Evolutionary conservation across 176 grass and related monocot genomes (phyloP), one percentile per base, ranked within the genome.

Genomic region (Tuctoria greenei): DNA sequence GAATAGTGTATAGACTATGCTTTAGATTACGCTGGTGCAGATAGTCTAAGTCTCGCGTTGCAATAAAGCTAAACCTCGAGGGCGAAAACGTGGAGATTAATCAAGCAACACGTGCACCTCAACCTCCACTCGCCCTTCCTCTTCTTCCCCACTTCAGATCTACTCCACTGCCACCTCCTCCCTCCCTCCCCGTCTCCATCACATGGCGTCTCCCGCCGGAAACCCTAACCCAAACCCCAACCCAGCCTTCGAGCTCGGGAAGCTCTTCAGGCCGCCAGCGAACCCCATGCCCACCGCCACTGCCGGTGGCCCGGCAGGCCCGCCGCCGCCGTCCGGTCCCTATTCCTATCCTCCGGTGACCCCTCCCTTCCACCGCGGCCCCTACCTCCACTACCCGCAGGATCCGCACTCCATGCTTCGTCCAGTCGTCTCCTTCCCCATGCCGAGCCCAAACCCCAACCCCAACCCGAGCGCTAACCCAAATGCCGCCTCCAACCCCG

Each of bases 161-260:
- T 67, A 72, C 76, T 88, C 76, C 86, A 47, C 64, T 63, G 70
- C 70, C 86, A 40, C 31, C 31, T 31, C 31, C 31, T 31, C 31
- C 61, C 75, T 74, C 56, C 78, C 41, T n/a, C 81, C 69, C 69
- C 64, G 66, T 70, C 78, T 69, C 66, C 31, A n/a, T n/a, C n/a
- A n/a, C 76, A 99, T 99, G 95, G 95, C 95, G 67, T 80, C 95
- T 79, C 95, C 95, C 2, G 40, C 64, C 65, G 79, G 89, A 72
- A 92, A 87, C 79, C 91, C 91, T 81, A 98, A 88, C 72, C 75
- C 88, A 7, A 87, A 84, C 31, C 40, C 83, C 38, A 72, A 58
- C 12, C 58, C 39, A 50, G 85, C 79, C 55, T 95, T 88, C 84
- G 91, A 95, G 74, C 56, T 89, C 17, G 39, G 72, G 10, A 87